phyloP scores from a whole-genome alignment of 169 alveolate genomes.

The Cyclospora cayetanensis region DNA sequence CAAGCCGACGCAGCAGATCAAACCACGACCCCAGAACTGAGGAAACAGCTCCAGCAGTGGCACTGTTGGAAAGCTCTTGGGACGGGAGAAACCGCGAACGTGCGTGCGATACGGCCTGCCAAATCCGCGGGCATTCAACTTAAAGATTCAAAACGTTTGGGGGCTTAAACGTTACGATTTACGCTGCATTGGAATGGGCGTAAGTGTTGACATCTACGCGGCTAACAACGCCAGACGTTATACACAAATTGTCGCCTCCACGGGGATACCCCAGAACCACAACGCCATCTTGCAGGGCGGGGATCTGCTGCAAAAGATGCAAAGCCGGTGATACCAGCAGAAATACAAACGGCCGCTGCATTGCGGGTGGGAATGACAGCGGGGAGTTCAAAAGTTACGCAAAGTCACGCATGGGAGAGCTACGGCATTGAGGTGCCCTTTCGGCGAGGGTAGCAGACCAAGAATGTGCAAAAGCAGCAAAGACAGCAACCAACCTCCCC shows the following conservation, averaged over 20 bases:
- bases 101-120: no score
- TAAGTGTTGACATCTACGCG: conserved; percentile 86
- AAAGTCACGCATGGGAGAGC: no score
- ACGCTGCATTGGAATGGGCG: conserved; percentile 77
- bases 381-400: background rate
- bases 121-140: no score
- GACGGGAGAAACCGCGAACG: no score
- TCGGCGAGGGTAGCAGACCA: no score
- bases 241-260: conserved; percentile 90
- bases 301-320: conserved; percentile 71
- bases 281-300: conserved; percentile 84
- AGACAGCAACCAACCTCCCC: conserved; percentile 73
- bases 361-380: background rate
- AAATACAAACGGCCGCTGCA: background rate
- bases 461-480: background rate
- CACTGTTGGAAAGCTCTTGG: no score
- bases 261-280: conserved; percentile 89
- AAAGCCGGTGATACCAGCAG: background rate
- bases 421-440: no score
- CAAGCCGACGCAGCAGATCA: no score
- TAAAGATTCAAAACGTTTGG: background rate
- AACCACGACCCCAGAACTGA: no score
- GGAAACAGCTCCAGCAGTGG: no score
- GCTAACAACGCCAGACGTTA: conserved; percentile 90
- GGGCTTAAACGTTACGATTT: background rate